phyloP scores from a whole-genome alignment of 2,329 filamentous ascomycete genomes.

The Coleophoma cylindrospora region DNA sequence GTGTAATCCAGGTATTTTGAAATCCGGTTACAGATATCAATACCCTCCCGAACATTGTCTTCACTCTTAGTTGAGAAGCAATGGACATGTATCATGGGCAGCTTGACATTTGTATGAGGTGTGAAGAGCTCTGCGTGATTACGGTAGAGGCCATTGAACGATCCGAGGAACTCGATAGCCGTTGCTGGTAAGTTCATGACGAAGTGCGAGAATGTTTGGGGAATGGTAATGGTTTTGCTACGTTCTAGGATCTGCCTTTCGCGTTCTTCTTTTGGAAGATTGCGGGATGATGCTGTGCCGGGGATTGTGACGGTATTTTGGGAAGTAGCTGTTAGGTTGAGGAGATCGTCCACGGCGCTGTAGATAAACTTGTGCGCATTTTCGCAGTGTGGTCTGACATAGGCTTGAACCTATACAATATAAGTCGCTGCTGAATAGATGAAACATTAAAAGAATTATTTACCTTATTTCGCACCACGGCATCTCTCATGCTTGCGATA shows the following conservation, averaged over 20 bases:
- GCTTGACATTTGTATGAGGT: conserved; percentile 48
- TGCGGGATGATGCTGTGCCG: conserved; percentile 29
- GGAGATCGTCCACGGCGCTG: conserved; percentile 56
- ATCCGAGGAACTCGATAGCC: conserved; percentile 74
- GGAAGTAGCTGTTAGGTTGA: conserved; percentile 40
- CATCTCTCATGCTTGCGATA: conserved; percentile 65
- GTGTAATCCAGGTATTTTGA: conserved; percentile 42
- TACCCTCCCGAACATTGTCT: conserved; percentile 56
- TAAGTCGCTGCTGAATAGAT: background rate
- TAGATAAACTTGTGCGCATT: conserved; percentile 82
- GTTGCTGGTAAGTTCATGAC: conserved; percentile 96
- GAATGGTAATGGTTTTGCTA: conserved; percentile 48
- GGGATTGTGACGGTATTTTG: conserved; percentile 50
- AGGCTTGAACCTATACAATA: conserved; percentile 48
- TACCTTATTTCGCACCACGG: conserved; percentile 76
- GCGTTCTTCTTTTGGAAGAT: background rate
- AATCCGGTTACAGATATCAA: conserved; percentile 63
- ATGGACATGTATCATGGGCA: conserved; percentile 90
- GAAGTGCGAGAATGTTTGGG: conserved; percentile 81
- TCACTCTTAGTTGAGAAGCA: conserved; percentile 85
- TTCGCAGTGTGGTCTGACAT: conserved; percentile 73
- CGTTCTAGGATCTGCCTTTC: conserved; percentile 10
- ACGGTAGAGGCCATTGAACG: conserved; percentile 77
- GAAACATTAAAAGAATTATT: conserved; percentile 5
- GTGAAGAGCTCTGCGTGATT: conserved; percentile 61